Conservation (phyloP, 306 rosid genomes). For the Dalbergia cochinchinensis region DNA sequence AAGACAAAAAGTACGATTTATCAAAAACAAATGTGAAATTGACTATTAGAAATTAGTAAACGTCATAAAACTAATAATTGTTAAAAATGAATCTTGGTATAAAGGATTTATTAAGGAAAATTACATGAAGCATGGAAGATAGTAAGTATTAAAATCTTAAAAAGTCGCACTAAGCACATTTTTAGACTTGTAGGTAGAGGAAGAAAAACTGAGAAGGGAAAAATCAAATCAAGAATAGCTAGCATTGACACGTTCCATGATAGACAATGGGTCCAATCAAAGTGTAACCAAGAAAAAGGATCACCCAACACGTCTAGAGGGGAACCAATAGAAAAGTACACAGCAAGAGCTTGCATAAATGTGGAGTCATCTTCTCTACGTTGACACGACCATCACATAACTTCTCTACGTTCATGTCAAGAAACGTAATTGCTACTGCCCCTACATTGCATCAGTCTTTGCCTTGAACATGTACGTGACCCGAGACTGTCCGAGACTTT, state of each 20-base stretch:
- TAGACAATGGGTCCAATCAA: neutral
- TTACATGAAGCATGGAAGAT: too few relatives aligned
- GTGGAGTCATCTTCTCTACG: neutral
- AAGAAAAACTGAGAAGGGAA: neutral
- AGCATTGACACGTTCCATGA: slow-evolving; percentile 36
- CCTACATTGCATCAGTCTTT: too few relatives aligned
- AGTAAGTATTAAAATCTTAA: too few relatives aligned
- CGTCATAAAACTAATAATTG: too few relatives aligned
- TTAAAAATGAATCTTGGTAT: too few relatives aligned
- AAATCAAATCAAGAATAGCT: neutral
- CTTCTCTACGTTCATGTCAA: too few relatives aligned
- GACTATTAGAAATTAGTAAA: neutral
- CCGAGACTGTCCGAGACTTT: too few relatives aligned
- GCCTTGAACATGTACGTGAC: too few relatives aligned
- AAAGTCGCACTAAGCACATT: too few relatives aligned
- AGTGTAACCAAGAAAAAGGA: neutral
- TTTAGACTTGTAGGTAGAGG: neutral
- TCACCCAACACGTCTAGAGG: neutral
- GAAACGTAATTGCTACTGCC: too few relatives aligned
- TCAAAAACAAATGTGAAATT: too few relatives aligned
- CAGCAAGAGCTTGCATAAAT: neutral
- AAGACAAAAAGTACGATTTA: too few relatives aligned
- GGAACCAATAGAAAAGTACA: neutral
- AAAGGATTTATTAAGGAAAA: neutral
- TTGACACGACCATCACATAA: neutral